Evolutionary conservation across 2,329 filamentous ascomycete genomes (phyloP).

Genomic region (Cladosporium oxysporum): DNA sequence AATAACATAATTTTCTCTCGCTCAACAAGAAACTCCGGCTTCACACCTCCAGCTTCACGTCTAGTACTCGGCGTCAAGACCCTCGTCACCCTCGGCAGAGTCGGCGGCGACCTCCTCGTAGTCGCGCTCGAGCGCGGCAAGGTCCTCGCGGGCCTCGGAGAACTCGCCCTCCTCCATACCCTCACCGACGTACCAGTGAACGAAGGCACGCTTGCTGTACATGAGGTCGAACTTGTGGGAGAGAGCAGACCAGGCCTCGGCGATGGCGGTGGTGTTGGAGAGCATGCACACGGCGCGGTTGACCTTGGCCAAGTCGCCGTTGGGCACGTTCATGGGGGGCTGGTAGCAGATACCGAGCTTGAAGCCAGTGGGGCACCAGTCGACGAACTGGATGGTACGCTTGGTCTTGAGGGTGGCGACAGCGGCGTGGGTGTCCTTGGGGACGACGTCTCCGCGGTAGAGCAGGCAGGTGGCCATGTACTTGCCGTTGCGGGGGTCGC

Average conservation of each 20-base stretch:
- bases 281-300: constrained; percentile 99
- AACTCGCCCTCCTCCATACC: constrained; percentile 99
- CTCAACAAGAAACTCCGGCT: constrained; percentile 19
- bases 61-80: constrained; percentile 89
- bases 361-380: constrained; percentile 99
- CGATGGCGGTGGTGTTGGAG: constrained; percentile 97
- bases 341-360: constrained; percentile 99
- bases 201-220: constrained; percentile 99
- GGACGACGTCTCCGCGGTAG: constrained; percentile 97
- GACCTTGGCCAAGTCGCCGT: constrained; percentile 96
- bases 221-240: constrained; percentile 99
- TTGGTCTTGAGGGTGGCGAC: constrained; percentile 98
- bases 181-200: constrained; percentile 99
- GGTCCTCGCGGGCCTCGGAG: constrained; percentile 96
- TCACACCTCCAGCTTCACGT: constrained; percentile 19
- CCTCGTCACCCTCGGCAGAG: constrained; percentile 84
- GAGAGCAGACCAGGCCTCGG: constrained; percentile 95
- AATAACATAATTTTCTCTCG: constrained; percentile 21
- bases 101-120: constrained; percentile 98
- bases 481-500: constrained; percentile 96
- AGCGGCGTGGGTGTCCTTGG: constrained; percentile 89
- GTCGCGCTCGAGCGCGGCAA: constrained; percentile 95
- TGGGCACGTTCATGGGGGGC: constrained; percentile 91
- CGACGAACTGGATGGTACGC: constrained; percentile 98
- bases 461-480: constrained; percentile 99